A percentile compares a stretch with the other conserved stretches of the same genome.
Evolutionary conservation across 2,329 filamentous ascomycete species (phyloP).

Genomic region (Calonectria leucothoes): DNA sequence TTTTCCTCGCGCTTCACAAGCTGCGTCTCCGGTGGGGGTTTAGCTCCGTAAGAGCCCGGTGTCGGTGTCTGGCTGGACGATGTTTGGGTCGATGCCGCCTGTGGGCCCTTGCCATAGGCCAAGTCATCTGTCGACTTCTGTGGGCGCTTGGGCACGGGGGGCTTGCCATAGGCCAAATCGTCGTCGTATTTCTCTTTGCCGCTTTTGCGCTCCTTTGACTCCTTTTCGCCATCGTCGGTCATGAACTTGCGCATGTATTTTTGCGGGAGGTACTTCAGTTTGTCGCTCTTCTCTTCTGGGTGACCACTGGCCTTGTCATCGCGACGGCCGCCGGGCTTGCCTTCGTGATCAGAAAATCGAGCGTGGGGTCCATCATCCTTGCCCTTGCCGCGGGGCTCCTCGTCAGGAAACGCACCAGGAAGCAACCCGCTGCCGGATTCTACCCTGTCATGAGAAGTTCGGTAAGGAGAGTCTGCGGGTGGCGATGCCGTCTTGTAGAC

Average conservation of each 20-base stretch:
- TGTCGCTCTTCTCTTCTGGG: constrained; percentile 38
- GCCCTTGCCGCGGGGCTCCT: constrained; percentile 42
- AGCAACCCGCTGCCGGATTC: constrained; percentile 35
- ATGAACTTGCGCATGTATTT: constrained; percentile 58
- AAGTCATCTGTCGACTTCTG: constrained; percentile 35
- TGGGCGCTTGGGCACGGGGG: constrained; percentile 39
- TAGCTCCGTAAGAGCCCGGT: constrained; percentile 41
- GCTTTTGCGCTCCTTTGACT: constrained; percentile 53
- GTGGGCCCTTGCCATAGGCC: constrained; percentile 40
- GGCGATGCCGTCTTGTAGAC: constrained; percentile 50
- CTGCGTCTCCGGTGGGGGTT: constrained; percentile 31
- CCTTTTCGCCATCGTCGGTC: constrained; percentile 39
- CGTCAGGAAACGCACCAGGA: constrained; percentile 50
- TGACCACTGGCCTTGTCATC: constrained; percentile 39
- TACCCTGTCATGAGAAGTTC: constrained; percentile 50
- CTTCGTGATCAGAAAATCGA: constrained; percentile 37
- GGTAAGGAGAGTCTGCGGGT: constrained; percentile 49
- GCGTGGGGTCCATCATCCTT: constrained; percentile 35
- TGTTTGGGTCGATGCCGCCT: neutral
- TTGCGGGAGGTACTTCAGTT: constrained; percentile 57
- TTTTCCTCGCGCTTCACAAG: constrained; percentile 3
- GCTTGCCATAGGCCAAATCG: constrained; percentile 63
- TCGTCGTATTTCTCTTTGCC: constrained; percentile 52
- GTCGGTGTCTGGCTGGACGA: neutral
- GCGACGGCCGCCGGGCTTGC: constrained; percentile 14